phyloP scores from a whole-genome alignment of 495 filamentous ascomycete species.

The Ascobolus immersus region DNA sequence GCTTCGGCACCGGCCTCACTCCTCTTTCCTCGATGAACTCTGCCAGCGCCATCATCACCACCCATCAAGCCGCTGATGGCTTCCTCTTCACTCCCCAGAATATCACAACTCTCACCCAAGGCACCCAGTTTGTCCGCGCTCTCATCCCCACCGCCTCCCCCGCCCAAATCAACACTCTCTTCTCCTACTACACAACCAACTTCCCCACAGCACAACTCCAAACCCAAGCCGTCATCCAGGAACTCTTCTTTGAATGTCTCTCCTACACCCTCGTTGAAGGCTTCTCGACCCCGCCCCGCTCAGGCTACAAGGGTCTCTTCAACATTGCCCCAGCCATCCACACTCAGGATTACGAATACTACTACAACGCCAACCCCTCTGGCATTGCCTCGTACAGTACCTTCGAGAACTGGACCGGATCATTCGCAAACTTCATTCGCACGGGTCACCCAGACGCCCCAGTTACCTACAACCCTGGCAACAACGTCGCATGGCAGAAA shows the following conservation, averaged over 20 bases:
- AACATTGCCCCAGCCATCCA: neutral
- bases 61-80: too few species aligned
- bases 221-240: neutral
- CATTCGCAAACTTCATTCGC: conserved; percentile 1
- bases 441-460: neutral
- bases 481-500: neutral
- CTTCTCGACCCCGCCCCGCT: neutral
- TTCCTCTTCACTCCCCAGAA: neutral
- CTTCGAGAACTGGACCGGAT: conserved; percentile 2
- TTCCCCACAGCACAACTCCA: neutral
- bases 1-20: neutral
- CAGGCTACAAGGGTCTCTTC: neutral
- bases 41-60: conserved; percentile 3
- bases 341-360: neutral
- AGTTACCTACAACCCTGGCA: neutral
- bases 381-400: neutral
- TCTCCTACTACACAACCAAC: neutral
- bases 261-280: neutral
- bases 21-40: neutral
- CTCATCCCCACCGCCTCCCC: conserved; percentile 1
- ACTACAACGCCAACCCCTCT: conserved; percentile 1
- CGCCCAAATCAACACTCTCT: neutral
- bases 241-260: neutral
- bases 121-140: conserved; percentile 3
- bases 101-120: conserved; percentile 1